A percentile compares a stretch with the other conserved stretches of the same genome.
These are phyloP conservation scores for Lagenidium giganteum DNA, from an alignment of 352 stramenopile species.

Conservation along the genomic window DNA sequence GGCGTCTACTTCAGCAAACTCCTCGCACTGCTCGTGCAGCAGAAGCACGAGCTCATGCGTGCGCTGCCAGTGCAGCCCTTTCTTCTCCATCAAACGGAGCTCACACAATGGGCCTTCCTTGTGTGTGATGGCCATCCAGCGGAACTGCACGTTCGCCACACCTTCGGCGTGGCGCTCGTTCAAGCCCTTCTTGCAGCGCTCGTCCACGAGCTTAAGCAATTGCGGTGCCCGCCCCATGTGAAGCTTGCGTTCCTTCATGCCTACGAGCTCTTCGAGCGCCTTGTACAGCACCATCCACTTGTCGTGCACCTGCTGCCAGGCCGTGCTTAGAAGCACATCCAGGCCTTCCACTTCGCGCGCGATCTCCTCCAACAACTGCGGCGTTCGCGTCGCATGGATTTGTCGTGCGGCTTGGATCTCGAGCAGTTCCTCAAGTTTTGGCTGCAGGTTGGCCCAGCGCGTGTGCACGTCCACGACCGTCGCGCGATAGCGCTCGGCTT, in stretches of 20 bases:
- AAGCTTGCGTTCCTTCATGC: constrained; percentile 55
- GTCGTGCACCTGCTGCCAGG: constrained; percentile 49
- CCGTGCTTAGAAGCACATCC: constrained; percentile 52
- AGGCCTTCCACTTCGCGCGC: constrained; percentile 49
- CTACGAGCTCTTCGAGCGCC: constrained; percentile 46
- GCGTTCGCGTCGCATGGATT: constrained; percentile 55
- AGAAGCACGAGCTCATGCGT: constrained; percentile 65
- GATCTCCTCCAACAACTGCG: constrained; percentile 35
- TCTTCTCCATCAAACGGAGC: constrained; percentile 59
- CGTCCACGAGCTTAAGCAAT: constrained; percentile 39
- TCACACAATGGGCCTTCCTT: constrained; percentile 53
- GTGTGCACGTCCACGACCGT: constrained; percentile 52
- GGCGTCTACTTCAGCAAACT: constrained; percentile 49
- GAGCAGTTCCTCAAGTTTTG: constrained; percentile 52
- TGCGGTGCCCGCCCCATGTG: constrained; percentile 50
- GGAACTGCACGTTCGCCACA: constrained; percentile 63
- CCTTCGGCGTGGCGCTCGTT: constrained; percentile 45
- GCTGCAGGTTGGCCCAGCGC: constrained; percentile 68
- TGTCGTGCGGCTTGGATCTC: constrained; percentile 36
- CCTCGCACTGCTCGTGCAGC: constrained; percentile 69
- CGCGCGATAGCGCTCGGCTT: constrained; percentile 34
- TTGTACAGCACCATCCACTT: constrained; percentile 48
- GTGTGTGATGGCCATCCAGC: constrained; percentile 69
- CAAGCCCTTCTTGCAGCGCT: constrained; percentile 53
- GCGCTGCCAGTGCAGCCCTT: constrained; percentile 62